Evolutionary conservation across 2,329 filamentous ascomycete genomes (phyloP), one percentile per base, ranked within the genome.

Genomic region (Rutstroemia sp.): DNA sequence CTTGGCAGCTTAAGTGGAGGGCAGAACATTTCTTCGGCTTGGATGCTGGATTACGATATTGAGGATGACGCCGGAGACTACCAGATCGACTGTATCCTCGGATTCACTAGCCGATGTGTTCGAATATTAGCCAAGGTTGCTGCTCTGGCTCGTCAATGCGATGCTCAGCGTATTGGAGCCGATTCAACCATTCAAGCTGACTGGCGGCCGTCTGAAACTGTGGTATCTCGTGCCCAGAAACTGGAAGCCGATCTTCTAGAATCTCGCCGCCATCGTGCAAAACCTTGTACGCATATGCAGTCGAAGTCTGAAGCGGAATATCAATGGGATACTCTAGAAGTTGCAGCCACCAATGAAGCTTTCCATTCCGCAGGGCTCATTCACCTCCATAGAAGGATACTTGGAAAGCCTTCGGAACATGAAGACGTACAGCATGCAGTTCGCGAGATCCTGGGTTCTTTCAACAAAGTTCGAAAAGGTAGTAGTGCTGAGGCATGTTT

Each of bases 341-440:
- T 89, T 69, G 75, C 80, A 44, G 85, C 88, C 9, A 86, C 84
- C 2, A 92, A 94, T 66, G 81, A 86, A 65, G 84, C 88, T 2
- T 92, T 89, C 69, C 88, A 92, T 67, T 89, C 84, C 78, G 87
- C 88, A 1, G 89, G 85, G 0, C 73, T 91, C 10, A 80, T 92
- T 4, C 88, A 94, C 66, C 77, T 94, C 8, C 81, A 88, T 58
- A 82, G 88, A 12, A 82, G 89, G 16, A 84, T 92, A 0, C 73
- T 92, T 14, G 83, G 83, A 3, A 82, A 81, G 47, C 73, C 78
- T 0, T 74, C 80, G 0, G 70, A 70, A 1, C 80, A 88, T 59
- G 67, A 73, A 0, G 77, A 82, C 21, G 86, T 94, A 0, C 83
- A 84, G 62, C 72, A 74, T 10, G 80, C 82, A 0, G 82, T 92